Evolutionary conservation across 2,329 filamentous ascomycete species (phyloP), one percentile per base, ranked within the genome.

Genomic region (Berkeleyomyces rouxiae): DNA sequence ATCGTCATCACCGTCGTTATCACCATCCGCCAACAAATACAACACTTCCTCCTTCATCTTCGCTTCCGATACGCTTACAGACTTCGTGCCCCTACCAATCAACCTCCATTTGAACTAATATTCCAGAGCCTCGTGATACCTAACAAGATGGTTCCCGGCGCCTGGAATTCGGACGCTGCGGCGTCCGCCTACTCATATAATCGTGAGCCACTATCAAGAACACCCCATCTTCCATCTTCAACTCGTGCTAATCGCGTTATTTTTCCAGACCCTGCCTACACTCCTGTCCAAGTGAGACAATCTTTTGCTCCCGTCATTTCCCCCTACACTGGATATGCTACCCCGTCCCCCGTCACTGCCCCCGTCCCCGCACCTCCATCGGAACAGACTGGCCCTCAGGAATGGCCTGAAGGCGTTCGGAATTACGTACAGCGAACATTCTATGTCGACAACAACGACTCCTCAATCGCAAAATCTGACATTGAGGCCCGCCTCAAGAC

Each of bases 371-470:
- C 68, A 64, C 40, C 61, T n/a, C 67, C 67, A 64, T 67, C 65
- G 58, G 66, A 68, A 63, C 68, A 68, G 63, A 63, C 65, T 64
- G 68, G 68, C 63, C 66, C 70, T 58, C 88, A 86, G 76, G 83
- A 87, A 68, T 97, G 90, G 86, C 85, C 90, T 40, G 77, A 82
- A 51, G 82, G 86, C n/a, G 89, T 97, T 65, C 87, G 90, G 68
- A 78, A 81, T 67, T 97, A 96, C 75, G 92, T 97, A 40, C 86
- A 90, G 70, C 85, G 90, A 70, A 91, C 90, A 36, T 97, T 97
- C 71, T 83, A 88, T 59, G 81, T 83, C 36, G 81, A 84, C 64
- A 88, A 90, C 70, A 77, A 84, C 67, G 79, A 87, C 66, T 69
- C 79, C 4, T 79, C 81, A 46, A 81, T 91, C 55, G 72, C 76